phyloP scores from a whole-genome alignment of 768 basidiomycete genomes.

The Lactifluus echinatus region DNA sequence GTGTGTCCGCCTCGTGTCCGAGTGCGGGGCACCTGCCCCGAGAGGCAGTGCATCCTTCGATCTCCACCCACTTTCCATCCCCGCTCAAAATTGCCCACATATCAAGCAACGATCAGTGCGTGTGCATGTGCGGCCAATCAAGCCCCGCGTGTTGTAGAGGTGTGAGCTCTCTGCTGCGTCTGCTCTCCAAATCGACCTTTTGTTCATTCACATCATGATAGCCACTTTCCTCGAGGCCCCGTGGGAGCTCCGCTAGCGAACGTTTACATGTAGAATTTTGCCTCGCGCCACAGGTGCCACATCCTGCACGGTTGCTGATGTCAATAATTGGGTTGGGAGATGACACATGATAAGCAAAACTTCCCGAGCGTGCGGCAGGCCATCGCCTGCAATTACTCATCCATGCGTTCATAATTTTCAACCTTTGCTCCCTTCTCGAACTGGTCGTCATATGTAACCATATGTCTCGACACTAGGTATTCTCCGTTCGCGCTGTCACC shows the following conservation, averaged over 20 bases:
- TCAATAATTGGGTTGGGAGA: not conserved
- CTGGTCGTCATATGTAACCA: not conserved
- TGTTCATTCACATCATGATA: constrained; percentile 2
- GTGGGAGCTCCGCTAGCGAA: not conserved
- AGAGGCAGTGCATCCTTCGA: constrained; percentile 4
- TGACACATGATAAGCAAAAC: constrained; percentile 4
- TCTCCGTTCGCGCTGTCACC: not conserved
- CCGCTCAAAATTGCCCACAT: not conserved
- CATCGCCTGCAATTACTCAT: not conserved
- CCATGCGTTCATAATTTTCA: not conserved
- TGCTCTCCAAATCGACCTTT: not conserved
- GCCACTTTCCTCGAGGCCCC: not conserved
- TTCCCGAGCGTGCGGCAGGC: too few relatives aligned
- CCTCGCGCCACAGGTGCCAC: constrained; percentile 4
- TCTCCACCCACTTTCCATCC: not conserved
- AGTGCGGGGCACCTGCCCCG: constrained; percentile 8
- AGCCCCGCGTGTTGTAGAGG: not conserved
- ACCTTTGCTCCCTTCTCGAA: not conserved
- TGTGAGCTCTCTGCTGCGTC: not conserved
- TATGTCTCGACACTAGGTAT: not conserved
- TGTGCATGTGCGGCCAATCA: not conserved
- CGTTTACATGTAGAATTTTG: not conserved
- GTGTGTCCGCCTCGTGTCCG: constrained; percentile 18
- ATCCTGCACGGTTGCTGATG: not conserved
- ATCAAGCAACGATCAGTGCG: not conserved